Conservation (phyloP, 257 asterid genomes). For the Plectranthus barbatus region DNA sequence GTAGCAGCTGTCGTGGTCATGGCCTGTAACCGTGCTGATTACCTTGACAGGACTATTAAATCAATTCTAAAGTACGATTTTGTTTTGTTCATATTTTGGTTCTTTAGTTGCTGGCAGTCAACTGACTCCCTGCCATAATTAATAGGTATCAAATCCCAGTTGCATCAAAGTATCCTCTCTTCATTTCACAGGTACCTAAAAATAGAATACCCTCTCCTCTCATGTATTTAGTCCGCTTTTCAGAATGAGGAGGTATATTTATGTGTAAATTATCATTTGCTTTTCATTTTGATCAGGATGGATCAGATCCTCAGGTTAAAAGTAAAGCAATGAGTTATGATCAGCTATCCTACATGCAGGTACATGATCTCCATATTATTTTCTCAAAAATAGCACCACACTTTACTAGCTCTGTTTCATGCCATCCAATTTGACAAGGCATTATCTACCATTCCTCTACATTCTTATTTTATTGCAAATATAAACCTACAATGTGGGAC, state of each 20-base stretch:
- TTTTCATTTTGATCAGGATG: conserved; percentile 56
- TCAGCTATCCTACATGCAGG: conserved; percentile 96
- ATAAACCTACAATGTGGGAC: neutral
- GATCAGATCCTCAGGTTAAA: conserved; percentile 72
- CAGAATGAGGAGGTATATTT: conserved; percentile 5
- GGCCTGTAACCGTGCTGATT: conserved; percentile 99
- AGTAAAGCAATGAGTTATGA: conserved; percentile 71
- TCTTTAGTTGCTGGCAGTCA: conserved; percentile 17
- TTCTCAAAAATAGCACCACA: neutral
- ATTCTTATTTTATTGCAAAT: neutral
- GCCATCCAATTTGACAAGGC: conserved; percentile 13
- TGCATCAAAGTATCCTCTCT: conserved; percentile 87
- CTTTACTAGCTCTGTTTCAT: neutral
- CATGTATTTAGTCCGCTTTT: neutral
- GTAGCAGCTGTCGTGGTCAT: conserved; percentile 94
- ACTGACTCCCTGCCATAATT: conserved; percentile 18
- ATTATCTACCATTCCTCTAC: neutral
- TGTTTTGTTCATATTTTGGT: conserved; percentile 10
- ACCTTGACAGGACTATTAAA: conserved; percentile 79
- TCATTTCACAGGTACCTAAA: conserved; percentile 75
- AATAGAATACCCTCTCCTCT: neutral
- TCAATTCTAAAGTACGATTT: conserved; percentile 73
- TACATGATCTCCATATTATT: conserved; percentile 18
- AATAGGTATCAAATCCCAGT: conserved; percentile 66
- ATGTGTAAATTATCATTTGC: conserved; percentile 1